These are phyloP conservation scores for Boehmeria nivea DNA, from an alignment of 306 rosid species.

Conservation along the genomic window DNA sequence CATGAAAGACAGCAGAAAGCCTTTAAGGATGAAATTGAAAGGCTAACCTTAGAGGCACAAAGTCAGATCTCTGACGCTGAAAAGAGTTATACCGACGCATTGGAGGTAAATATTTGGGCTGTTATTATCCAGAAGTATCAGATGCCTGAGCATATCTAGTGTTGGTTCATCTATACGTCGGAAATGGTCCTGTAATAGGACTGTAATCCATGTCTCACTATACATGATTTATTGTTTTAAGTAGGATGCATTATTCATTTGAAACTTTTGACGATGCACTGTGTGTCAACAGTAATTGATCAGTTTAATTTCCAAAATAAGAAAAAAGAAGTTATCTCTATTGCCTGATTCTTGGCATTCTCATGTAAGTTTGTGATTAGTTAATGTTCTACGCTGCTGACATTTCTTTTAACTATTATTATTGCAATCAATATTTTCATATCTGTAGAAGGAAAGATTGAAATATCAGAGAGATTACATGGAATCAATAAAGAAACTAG, in stretches of 20 bases:
- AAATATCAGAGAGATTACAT: constrained; percentile 83
- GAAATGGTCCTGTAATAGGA: neutral
- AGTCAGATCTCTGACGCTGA: constrained; percentile 69
- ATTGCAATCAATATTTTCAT: too few relatives aligned
- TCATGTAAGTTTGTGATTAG: too few relatives aligned
- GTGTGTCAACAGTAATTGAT: too few relatives aligned
- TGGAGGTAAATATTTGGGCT: constrained; percentile 59
- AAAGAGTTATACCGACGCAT: constrained; percentile 55
- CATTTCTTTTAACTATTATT: too few relatives aligned
- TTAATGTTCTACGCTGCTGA: too few relatives aligned
- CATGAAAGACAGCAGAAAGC: constrained; percentile 97
- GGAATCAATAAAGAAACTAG: constrained; percentile 90
- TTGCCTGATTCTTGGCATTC: too few relatives aligned
- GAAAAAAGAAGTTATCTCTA: too few relatives aligned
- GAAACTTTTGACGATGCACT: too few relatives aligned
- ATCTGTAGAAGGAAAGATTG: constrained; percentile 65
- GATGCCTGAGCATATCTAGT: neutral
- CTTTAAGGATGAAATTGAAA: constrained; percentile 78
- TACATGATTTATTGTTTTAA: too few relatives aligned
- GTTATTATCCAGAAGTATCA: constrained; percentile 17
- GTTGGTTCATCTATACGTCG: neutral
- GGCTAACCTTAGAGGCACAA: constrained; percentile 61
- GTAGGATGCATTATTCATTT: neutral
- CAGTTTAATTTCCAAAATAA: too few relatives aligned
- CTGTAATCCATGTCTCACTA: constrained; percentile 18